phyloP scores from a whole-genome alignment of 768 basidiomycete species.

The Tephrocybe sp. region DNA sequence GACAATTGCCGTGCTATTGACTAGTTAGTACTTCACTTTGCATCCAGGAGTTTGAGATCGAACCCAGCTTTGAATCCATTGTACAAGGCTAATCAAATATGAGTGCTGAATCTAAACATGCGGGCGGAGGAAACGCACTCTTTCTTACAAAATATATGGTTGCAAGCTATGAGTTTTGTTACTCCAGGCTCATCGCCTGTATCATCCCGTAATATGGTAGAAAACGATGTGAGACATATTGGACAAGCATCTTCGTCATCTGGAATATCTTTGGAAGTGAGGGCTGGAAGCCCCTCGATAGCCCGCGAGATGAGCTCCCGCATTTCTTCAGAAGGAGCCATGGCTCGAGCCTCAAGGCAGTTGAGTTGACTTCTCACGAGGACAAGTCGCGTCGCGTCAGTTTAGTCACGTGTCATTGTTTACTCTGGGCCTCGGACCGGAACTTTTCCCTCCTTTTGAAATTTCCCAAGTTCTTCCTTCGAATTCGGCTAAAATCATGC shows the following conservation, averaged over 20 bases:
- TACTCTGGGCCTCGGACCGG: not conserved
- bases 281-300: constrained; percentile 41
- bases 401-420: constrained; percentile 7
- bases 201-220: constrained; percentile 35
- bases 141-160: constrained; percentile 64
- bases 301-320: constrained; percentile 33
- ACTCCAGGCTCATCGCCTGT: constrained; percentile 34
- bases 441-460: not conserved
- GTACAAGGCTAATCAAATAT: constrained; percentile 44
- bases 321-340: constrained; percentile 13
- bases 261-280: constrained; percentile 32
- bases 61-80: constrained; percentile 64
- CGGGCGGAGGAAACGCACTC: constrained; percentile 44
- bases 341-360: constrained; percentile 4
- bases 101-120: constrained; percentile 5
- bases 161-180: constrained; percentile 57
- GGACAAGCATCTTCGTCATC: constrained; percentile 57
- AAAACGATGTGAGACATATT: constrained; percentile 60
- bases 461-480: too few relatives aligned
- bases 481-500: not conserved
- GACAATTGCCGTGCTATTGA: constrained; percentile 68
- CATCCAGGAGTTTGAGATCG: constrained; percentile 10
- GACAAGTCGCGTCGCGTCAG: constrained; percentile 11
- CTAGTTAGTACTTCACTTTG: not conserved
- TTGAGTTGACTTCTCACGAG: constrained; percentile 8